Percentiles rank a stretch among this genome's conserved stretches.
Evolutionary conservation across 345 rosid species (phyloP).

Genomic region (Microthlaspi erraticum): DNA sequence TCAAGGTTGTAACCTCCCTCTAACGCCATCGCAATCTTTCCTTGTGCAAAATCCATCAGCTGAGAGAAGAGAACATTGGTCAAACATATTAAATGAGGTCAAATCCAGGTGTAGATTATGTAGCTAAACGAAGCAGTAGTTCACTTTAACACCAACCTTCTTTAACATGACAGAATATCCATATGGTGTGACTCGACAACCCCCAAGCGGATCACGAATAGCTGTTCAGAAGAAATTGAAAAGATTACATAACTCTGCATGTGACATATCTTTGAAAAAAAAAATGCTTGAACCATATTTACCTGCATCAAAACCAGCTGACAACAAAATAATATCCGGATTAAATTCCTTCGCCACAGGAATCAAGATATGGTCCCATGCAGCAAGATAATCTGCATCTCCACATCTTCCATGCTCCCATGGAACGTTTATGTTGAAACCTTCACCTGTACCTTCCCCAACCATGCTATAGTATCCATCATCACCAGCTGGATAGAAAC

Average conservation of each 20-base stretch:
- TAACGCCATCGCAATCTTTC: slow-evolving; percentile 80
- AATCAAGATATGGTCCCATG: slow-evolving; percentile 88
- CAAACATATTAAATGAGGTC: slow-evolving; percentile 13
- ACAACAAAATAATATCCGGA: slow-evolving; percentile 77
- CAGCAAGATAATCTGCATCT: slow-evolving; percentile 91
- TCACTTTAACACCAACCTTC: slow-evolving; percentile 57
- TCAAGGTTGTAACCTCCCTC: slow-evolving; percentile 96
- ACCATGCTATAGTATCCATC: slow-evolving; percentile 83
- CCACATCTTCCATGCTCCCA: slow-evolving; percentile 90
- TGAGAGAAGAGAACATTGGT: slow-evolving; percentile 44
- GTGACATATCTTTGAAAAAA: background rate
- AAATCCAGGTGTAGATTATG: background rate
- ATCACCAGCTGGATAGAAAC: slow-evolving; percentile 75
- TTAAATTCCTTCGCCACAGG: slow-evolving; percentile 79
- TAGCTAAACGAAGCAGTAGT: slow-evolving; percentile 4
- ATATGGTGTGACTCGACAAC: slow-evolving; percentile 80
- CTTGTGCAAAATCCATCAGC: slow-evolving; percentile 84
- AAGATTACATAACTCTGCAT: slow-evolving; percentile 4
- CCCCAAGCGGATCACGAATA: slow-evolving; percentile 84
- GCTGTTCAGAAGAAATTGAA: slow-evolving; percentile 54
- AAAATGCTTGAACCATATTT: background rate
- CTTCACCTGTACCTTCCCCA: slow-evolving; percentile 91
- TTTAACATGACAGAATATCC: slow-evolving; percentile 82
- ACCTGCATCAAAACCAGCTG: slow-evolving; percentile 99
- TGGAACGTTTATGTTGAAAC: slow-evolving; percentile 92